Evolutionary conservation across 345 rosid species (phyloP).

Genomic region (Hypericum perforatum): DNA sequence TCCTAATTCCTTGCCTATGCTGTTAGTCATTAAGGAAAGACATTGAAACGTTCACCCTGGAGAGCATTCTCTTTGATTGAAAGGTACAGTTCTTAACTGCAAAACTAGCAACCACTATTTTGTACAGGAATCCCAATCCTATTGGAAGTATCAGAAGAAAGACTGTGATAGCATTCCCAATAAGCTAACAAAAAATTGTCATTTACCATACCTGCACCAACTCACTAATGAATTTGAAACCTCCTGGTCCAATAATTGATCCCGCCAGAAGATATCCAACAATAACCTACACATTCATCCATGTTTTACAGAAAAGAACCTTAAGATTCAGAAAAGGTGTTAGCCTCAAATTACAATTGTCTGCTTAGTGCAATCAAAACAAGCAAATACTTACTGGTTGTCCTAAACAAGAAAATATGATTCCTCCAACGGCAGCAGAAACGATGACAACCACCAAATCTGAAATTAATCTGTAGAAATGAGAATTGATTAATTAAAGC

Average conservation of each 20-base stretch:
- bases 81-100: too few species aligned
- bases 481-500: slow-evolving; percentile 5
- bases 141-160: too few species aligned
- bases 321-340: too few species aligned
- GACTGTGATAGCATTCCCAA: too few species aligned
- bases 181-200: background rate
- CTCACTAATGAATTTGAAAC: slow-evolving; percentile 90
- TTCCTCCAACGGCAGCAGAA: slow-evolving; percentile 99
- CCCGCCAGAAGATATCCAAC: slow-evolving; percentile 99
- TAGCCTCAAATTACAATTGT: too few species aligned
- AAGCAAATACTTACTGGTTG: slow-evolving; percentile 66
- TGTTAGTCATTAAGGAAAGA: too few species aligned
- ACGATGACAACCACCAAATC: slow-evolving; percentile 93
- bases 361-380: slow-evolving; percentile 8
- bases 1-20: too few species aligned
- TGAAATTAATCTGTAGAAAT: slow-evolving; percentile 68
- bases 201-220: slow-evolving; percentile 76
- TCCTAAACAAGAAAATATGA: slow-evolving; percentile 85
- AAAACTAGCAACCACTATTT: too few species aligned
- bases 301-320: too few species aligned
- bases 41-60: too few species aligned
- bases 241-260: slow-evolving; percentile 94
- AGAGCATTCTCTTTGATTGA: too few species aligned
- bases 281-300: slow-evolving; percentile 43
- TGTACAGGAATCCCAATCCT: too few species aligned